These are phyloP conservation scores for Phytophthora brassicae DNA, from an alignment of 352 stramenopile genomes.

Conservation along the genomic window DNA sequence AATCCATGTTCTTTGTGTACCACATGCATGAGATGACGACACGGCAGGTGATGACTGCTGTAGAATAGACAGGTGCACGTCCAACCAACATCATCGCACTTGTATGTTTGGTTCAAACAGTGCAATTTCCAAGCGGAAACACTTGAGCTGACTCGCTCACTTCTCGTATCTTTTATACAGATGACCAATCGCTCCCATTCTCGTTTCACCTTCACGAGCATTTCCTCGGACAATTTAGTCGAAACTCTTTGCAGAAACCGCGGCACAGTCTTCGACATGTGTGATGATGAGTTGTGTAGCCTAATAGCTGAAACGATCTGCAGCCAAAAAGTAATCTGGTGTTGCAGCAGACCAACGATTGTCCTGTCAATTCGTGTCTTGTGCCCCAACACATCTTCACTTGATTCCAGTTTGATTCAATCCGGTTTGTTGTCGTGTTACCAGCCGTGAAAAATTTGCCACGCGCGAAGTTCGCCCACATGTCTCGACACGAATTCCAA, in stretches of 20 bases:
- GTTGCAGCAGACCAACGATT: not conserved
- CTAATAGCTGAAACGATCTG: conserved; percentile 8
- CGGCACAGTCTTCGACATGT: not conserved
- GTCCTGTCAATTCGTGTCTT: conserved; percentile 16
- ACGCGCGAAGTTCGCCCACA: conserved; percentile 18
- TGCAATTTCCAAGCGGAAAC: conserved; percentile 8
- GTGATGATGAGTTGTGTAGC: not conserved
- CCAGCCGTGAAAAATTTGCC: conserved; percentile 13
- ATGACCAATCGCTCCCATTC: conserved; percentile 27
- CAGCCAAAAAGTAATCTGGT: conserved; percentile 7
- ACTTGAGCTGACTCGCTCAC: conserved; percentile 21
- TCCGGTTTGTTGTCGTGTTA: conserved; percentile 24
- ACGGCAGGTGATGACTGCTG: conserved; percentile 1
- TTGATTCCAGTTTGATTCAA: conserved; percentile 33
- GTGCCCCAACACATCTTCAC: conserved; percentile 14
- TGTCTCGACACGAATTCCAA: conserved; percentile 18
- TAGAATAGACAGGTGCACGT: conserved; percentile 2
- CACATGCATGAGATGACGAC: not conserved
- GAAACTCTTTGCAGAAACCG: conserved; percentile 4
- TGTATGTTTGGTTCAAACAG: not conserved
- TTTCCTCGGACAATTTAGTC: not conserved
- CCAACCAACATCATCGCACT: conserved; percentile 7
- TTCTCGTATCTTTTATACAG: conserved; percentile 15
- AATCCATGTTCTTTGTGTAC: not conserved
- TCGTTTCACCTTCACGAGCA: conserved; percentile 9